Evolutionary conservation across 2,329 filamentous ascomycete genomes (phyloP), one percentile per base, ranked within the genome.

Genomic region (Escovopsis sp.): DNA sequence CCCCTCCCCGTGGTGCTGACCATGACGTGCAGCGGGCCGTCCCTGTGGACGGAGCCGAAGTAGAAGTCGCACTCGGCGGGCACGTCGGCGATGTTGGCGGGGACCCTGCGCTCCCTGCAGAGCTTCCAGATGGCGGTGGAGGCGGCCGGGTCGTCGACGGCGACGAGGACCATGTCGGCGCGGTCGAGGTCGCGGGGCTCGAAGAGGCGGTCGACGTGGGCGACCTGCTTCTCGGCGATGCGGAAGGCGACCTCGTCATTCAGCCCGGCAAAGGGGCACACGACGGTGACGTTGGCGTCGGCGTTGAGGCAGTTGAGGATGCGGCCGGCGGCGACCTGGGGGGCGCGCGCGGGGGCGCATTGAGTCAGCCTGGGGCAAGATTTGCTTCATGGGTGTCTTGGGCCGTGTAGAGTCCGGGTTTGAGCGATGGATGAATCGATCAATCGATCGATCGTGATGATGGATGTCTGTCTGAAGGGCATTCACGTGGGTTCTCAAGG

Each of bases 1-100:
- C 91, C 91, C 58, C 94, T 95, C 40, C 91, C 91, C 59, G 96
- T 98, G 31, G 91, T 98, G 65, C 84, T 93, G 52, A 98, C 89
- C 91, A 98, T 98, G 54, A 98, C 81, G 67, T 98, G 91, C 46
- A 98, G 64, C 6, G 91, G 91, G 0, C 91, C 91, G 59, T 98
- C 91, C 39, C 91, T 81, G 63, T 98, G 85, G 33, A 95, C 81
- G 57, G 84, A 91, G 47, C 91, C 91, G 65, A 98, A 98, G 70
- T 95, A 98, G 58, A 98, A 98, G 57, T 98, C 91, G 62, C 91
- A 98, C 61, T 98, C 91, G 1, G 86, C 75, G 0, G 91, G 91
- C 4, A 98, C 91, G 58, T 98, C 91, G 50, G 91, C 91, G 50
- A 98, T 94, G 61, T 98, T 98, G 43, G 87, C 88, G 6, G 87